phyloP scores from a whole-genome alignment of 192 early-diverging fungal species.

The Coemansia sp. region DNA sequence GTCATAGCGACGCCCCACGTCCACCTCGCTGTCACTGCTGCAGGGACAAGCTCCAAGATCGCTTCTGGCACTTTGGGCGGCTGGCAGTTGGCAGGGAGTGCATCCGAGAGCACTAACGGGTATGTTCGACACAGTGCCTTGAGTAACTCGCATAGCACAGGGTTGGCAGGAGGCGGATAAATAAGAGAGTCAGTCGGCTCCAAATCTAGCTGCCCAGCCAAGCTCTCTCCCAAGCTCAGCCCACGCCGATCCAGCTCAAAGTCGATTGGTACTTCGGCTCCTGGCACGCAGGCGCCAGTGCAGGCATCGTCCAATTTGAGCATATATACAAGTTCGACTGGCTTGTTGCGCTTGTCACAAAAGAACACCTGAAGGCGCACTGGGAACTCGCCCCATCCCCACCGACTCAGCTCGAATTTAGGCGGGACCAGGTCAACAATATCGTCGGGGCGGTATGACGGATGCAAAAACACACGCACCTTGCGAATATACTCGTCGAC shows the following conservation, averaged over 20 bases:
- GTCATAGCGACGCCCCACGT: slow-evolving; percentile 39
- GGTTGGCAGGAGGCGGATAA: slow-evolving; percentile 7
- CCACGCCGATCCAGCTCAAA: slow-evolving; percentile 75
- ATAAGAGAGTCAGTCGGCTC: not conserved
- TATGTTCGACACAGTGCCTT: slow-evolving; percentile 17
- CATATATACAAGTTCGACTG: slow-evolving; percentile 78
- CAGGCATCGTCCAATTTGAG: slow-evolving; percentile 75
- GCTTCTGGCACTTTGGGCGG: slow-evolving; percentile 3
- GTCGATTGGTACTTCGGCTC: slow-evolving; percentile 73
- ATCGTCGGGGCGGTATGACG: slow-evolving; percentile 84
- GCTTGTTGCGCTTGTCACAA: slow-evolving; percentile 78
- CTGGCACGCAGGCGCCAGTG: slow-evolving; percentile 68
- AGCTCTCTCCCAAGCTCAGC: not conserved
- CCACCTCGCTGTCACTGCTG: slow-evolving; percentile 14
- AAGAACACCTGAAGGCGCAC: slow-evolving; percentile 81
- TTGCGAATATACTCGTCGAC: slow-evolving; percentile 69
- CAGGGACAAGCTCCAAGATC: slow-evolving; percentile 18
- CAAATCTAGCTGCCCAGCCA: not conserved
- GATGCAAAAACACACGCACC: slow-evolving; percentile 87
- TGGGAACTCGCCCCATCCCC: slow-evolving; percentile 95
- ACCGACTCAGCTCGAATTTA: slow-evolving; percentile 82
- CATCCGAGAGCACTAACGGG: slow-evolving; percentile 30
- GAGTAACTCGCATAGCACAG: slow-evolving; percentile 4
- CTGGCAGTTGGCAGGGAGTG: slow-evolving; percentile 10
- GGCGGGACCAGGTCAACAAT: slow-evolving; percentile 78